A percentile compares a stretch with the other conserved stretches of the same genome.
phyloP scores from a whole-genome alignment of 148 eudicot species.

The Persicaria maculosa region DNA sequence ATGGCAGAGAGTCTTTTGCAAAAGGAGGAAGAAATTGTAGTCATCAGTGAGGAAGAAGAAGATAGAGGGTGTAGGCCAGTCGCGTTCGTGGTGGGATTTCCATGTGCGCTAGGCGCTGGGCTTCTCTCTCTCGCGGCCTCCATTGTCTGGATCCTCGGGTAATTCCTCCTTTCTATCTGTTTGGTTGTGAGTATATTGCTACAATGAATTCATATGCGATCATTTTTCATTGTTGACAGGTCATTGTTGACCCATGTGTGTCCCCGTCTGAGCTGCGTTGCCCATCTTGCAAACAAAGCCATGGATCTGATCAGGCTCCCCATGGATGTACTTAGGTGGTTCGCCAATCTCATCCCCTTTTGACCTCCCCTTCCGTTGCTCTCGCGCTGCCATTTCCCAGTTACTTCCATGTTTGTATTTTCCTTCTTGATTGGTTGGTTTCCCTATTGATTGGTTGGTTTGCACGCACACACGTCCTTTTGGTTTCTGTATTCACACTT shows the following conservation, averaged over 20 bases:
- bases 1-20: not conserved
- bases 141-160: slow-evolving; percentile 70
- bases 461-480: no score
- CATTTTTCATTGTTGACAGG: slow-evolving; percentile 23
- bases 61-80: slow-evolving; percentile 41
- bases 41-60: not conserved
- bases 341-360: slow-evolving; percentile 54
- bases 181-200: not conserved
- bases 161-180: not conserved
- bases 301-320: slow-evolving; percentile 50
- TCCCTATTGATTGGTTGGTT: no score
- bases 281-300: slow-evolving; percentile 50
- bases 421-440: no score
- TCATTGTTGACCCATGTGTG: slow-evolving; percentile 45
- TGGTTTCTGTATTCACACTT: no score
- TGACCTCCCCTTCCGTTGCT: slow-evolving; percentile 13
- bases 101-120: slow-evolving; percentile 47
- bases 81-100: slow-evolving; percentile 50
- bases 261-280: slow-evolving; percentile 56
- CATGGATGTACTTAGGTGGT: slow-evolving; percentile 45
- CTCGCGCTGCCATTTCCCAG: not conserved
- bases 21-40: slow-evolving; percentile 1
- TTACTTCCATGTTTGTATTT: no score
- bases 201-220: not conserved
- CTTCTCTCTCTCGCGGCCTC: slow-evolving; percentile 49